Base-by-base conservation (phyloP, 2,329 filamentous ascomycete genomes). In the Aspergillus sojae region DNA sequence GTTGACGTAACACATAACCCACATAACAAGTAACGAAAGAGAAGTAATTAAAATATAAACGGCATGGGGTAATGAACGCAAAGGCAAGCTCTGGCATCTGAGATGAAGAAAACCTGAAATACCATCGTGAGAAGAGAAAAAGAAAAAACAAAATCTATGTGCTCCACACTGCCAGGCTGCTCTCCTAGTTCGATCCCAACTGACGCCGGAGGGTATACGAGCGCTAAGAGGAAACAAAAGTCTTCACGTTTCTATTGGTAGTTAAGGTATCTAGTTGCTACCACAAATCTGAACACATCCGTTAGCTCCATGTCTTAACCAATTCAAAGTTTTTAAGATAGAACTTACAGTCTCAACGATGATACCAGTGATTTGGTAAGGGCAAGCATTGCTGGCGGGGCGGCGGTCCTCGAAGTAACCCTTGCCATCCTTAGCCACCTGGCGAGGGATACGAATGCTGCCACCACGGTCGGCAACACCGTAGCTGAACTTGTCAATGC, bases 391-490 rank as follows among this genome's bases (percentile, higher is more conserved):
- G 76, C 91, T 94, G 62, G 93, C 93, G 62, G 90, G 90, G 68
- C 90, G 87, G 77, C 91, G 87, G 70, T 93, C 90, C 81, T 97
- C 93, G 70, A 97, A 97, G 87, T 97, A 97, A 68, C 94, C 94
- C 83, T 91, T 95, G 80, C 93, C 93, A 81, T 96, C 92, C 78
- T 91, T 89, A 56, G 91, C 93, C 72, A 87, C 88, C 74, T 93
- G 89, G 74, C 93, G 90, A 73, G 94, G 94, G 72, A 99, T 95
- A 79, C 95, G 92, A 75, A 98, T 94, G 45, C 91, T 96, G 64
- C 92, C 90, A 75, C 94, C 95, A 82, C 95, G 93, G 89, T 98
- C 94, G 80, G 95, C 95, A 66, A 98, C 90, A 77, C 95, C 94
- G 81, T 90, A 98, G 72, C 88, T 89, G 88, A 99, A 99, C 79